A percentile compares a stretch with the other conserved stretches of the same genome.
phyloP scores from a whole-genome alignment of 2,329 filamentous ascomycete species.

The Aspergillus versicolor region DNA sequence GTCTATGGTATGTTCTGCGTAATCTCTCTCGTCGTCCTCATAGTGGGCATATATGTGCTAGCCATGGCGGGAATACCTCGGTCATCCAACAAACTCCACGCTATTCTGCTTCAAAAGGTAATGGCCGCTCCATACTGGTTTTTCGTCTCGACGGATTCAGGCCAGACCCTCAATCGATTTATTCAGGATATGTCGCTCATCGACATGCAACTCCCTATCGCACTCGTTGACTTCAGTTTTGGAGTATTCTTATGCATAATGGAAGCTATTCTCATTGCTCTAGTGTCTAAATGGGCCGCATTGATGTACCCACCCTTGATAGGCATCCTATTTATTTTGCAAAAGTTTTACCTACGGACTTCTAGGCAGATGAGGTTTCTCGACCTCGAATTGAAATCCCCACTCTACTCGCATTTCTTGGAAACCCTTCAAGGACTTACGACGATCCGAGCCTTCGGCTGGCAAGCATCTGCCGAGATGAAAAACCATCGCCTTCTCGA shows the following conservation, averaged over 20 bases:
- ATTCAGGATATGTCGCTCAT: background rate
- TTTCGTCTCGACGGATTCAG: too few relatives aligned
- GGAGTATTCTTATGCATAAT: background rate
- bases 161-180: background rate
- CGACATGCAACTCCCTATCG: background rate
- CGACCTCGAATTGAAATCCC: conserved; percentile 53
- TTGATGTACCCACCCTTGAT: too few relatives aligned
- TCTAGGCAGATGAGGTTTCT: conserved; percentile 50
- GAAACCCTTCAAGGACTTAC: conserved; percentile 51
- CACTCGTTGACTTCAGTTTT: background rate
- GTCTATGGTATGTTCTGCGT: too few relatives aligned
- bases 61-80: too few relatives aligned
- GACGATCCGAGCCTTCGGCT: conserved; percentile 53
- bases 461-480: conserved; percentile 41
- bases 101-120: too few relatives aligned
- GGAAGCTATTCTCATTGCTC: background rate
- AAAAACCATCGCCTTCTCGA: conserved; percentile 41
- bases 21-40: too few relatives aligned
- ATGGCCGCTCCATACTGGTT: too few relatives aligned
- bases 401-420: conserved; percentile 52
- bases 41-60: too few relatives aligned
- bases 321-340: background rate
- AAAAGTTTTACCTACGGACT: conserved; percentile 1
- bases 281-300: too few relatives aligned
- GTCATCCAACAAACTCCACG: too few relatives aligned